Percentiles rank a stretch among this genome's conserved stretches.
Evolutionary conservation across 225 moss, liverwort and hornwort species (phyloP).

Genomic region (Pseudoscleropodium purum): DNA sequence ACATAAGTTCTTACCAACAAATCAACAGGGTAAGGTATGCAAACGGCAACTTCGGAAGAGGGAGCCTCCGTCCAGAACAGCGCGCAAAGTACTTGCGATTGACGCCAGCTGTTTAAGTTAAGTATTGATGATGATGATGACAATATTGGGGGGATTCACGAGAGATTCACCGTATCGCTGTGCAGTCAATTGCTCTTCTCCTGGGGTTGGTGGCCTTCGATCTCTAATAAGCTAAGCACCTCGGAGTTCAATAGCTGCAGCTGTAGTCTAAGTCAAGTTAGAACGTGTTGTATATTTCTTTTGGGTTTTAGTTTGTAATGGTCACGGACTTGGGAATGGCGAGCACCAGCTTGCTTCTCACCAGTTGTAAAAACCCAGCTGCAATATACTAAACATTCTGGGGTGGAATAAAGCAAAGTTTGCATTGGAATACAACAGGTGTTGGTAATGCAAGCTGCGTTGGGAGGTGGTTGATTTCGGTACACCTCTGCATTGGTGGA

Average conservation of each 20-base stretch:
- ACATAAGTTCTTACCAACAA: not conserved
- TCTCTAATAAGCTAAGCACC: not conserved
- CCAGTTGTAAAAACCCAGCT: not conserved
- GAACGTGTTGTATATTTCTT: not conserved
- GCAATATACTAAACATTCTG: not conserved
- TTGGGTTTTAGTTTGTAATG: not conserved
- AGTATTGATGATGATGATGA: not conserved
- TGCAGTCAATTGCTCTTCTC: not conserved
- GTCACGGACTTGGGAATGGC: not conserved
- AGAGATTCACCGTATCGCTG: not conserved
- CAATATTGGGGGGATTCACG: not conserved
- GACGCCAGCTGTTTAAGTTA: not conserved
- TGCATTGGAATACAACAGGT: not conserved
- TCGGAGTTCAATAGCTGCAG: no score
- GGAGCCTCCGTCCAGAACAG: not conserved
- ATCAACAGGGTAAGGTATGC: not conserved
- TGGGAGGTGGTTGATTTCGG: not conserved
- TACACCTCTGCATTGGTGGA: not conserved
- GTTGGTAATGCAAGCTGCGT: not conserved
- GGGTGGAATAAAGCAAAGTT: not conserved
- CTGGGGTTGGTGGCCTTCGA: not conserved
- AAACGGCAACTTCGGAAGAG: not conserved
- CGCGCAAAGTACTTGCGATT: not conserved
- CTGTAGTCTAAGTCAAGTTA: not conserved
- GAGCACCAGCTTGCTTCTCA: not conserved